Conservation (phyloP, 352 stramenopile genomes). For the Phytopythium helicoides region DNA sequence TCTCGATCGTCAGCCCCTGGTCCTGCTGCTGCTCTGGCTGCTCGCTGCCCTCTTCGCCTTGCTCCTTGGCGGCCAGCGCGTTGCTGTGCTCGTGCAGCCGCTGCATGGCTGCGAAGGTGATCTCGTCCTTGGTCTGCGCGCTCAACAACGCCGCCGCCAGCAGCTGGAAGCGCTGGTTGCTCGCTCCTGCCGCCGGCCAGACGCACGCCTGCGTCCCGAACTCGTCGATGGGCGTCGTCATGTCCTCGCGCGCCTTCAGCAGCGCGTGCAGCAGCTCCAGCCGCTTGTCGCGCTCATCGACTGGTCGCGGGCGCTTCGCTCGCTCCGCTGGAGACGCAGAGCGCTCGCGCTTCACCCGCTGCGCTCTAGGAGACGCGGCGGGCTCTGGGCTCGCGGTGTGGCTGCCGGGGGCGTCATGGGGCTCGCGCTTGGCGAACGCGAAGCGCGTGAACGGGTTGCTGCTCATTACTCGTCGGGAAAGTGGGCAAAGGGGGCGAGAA, state of each 20-base stretch:
- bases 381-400: not conserved
- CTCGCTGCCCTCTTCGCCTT: constrained; percentile 1
- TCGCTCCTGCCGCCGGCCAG: constrained; percentile 13
- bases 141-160: constrained; percentile 63
- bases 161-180: constrained; percentile 52
- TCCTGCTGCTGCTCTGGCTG: not conserved
- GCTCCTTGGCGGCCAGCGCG: not conserved
- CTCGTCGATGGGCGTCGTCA: constrained; percentile 52
- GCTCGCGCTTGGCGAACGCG: constrained; percentile 26
- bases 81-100: constrained; percentile 42
- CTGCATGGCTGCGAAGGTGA: constrained; percentile 72
- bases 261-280: constrained; percentile 39
- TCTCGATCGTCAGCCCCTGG: constrained; percentile 45
- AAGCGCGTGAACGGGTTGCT: constrained; percentile 70
- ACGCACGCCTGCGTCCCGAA: constrained; percentile 72
- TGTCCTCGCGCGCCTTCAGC: constrained; percentile 27
- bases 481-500: too few relatives aligned
- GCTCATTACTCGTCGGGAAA: too few relatives aligned
- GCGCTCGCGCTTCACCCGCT: constrained; percentile 16
- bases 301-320: constrained; percentile 5
- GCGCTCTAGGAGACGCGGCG: not conserved
- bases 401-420: not conserved
- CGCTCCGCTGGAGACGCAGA: constrained; percentile 1
- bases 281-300: constrained; percentile 12
- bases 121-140: constrained; percentile 67